phyloP scores from a whole-genome alignment of 2,329 filamentous ascomycete species.

The Ascosphaera aggregata region DNA sequence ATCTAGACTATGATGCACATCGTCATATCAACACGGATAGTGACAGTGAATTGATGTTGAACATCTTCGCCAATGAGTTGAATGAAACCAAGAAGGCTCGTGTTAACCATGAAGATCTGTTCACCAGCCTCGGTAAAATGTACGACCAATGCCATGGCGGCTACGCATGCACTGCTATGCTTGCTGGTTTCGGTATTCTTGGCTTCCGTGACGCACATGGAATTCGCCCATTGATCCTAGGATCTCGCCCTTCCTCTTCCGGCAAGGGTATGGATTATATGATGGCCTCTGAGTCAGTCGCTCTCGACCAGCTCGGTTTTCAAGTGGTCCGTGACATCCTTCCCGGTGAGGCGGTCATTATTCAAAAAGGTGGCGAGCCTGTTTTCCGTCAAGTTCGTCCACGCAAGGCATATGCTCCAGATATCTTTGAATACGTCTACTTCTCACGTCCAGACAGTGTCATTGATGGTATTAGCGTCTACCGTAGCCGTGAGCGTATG shows the following conservation, averaged over 20 bases:
- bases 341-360: constrained; percentile 68
- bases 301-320: constrained; percentile 62
- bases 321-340: constrained; percentile 50
- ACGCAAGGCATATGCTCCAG: constrained; percentile 49
- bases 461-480: constrained; percentile 74
- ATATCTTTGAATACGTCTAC: constrained; percentile 78
- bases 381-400: constrained; percentile 53
- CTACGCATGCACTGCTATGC: constrained; percentile 61
- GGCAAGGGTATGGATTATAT: constrained; percentile 57
- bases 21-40: constrained; percentile 80
- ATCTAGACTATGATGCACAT: constrained; percentile 55
- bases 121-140: constrained; percentile 46
- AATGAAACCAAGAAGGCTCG: constrained; percentile 61
- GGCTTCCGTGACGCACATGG: constrained; percentile 61
- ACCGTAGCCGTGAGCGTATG: constrained; percentile 70
- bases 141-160: constrained; percentile 51
- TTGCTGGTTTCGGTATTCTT: constrained; percentile 58
- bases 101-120: constrained; percentile 56
- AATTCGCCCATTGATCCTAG: constrained; percentile 62
- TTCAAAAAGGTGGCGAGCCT: constrained; percentile 51
- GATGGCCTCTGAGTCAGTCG: constrained; percentile 75
- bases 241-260: constrained; percentile 44
- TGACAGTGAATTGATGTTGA: constrained; percentile 70
- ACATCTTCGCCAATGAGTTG: constrained; percentile 66
- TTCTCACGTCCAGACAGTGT: constrained; percentile 60